Conservation (phyloP, 1,139 yeast species). For the Diutina siamensis region DNA sequence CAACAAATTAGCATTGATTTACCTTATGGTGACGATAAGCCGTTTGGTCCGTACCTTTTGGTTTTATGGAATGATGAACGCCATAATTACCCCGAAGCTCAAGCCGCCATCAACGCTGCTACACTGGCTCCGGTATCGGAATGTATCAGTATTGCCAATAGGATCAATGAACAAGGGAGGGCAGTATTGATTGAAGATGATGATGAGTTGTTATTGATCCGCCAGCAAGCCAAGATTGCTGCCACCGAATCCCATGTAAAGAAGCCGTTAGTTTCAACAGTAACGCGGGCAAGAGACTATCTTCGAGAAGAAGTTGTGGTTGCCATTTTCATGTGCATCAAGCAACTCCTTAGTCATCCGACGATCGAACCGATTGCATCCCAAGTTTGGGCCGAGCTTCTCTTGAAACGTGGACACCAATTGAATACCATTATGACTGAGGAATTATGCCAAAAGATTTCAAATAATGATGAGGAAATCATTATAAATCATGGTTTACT, state of each 20-base stretch:
- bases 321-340: constrained; percentile 39
- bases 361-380: constrained; percentile 19
- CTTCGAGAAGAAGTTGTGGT: constrained; percentile 35
- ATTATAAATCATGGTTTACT: constrained; percentile 24
- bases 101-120: constrained; percentile 27
- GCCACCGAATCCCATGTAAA: constrained; percentile 22
- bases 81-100: constrained; percentile 45
- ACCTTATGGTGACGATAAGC: constrained; percentile 20
- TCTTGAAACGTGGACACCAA: constrained; percentile 17
- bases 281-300: constrained; percentile 36
- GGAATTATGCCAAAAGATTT: constrained; percentile 10
- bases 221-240: constrained; percentile 7
- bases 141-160: constrained; percentile 24
- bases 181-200: constrained; percentile 17
- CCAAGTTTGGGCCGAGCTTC: constrained; percentile 16
- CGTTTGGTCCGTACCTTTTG: constrained; percentile 27
- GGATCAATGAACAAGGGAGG: constrained; percentile 24
- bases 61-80: constrained; percentile 67
- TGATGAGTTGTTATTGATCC: background rate
- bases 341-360: constrained; percentile 23
- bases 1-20: too few species aligned
- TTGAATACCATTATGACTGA: constrained; percentile 20
- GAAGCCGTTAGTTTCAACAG: constrained; percentile 43
- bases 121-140: constrained; percentile 14
- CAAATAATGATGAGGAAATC: constrained; percentile 11